Percentiles rank a stretch among this genome's conserved stretches.
Conservation (phyloP, 768 basidiomycete genomes). For the Serendipita sp. region DNA sequence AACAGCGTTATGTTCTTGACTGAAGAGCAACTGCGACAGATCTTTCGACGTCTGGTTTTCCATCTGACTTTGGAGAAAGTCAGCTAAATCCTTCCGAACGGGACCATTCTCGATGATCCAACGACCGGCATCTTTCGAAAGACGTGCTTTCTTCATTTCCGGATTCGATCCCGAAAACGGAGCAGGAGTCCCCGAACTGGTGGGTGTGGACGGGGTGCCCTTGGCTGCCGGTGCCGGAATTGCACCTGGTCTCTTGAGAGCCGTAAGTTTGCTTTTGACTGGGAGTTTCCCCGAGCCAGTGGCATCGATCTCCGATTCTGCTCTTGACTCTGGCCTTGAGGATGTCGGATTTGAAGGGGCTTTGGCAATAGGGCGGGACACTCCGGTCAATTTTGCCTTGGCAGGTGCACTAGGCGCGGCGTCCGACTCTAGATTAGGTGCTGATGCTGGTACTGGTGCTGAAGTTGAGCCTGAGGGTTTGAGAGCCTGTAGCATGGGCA, state of each 20-base stretch:
- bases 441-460: slow-evolving; percentile 8
- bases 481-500: slow-evolving; percentile 81
- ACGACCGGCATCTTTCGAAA: slow-evolving; percentile 57
- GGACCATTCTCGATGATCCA: slow-evolving; percentile 82
- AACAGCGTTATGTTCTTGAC: slow-evolving; percentile 88
- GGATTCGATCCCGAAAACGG: slow-evolving; percentile 37
- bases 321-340: slow-evolving; percentile 9
- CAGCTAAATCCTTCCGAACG: slow-evolving; percentile 73
- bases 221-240: slow-evolving; percentile 24
- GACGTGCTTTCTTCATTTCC: slow-evolving; percentile 48
- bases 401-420: slow-evolving; percentile 15
- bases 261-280: slow-evolving; percentile 3
- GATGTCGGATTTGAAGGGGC: slow-evolving; percentile 9
- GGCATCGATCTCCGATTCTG: not conserved
- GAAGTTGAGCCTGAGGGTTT: slow-evolving; percentile 22
- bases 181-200: slow-evolving; percentile 21
- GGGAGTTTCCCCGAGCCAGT: not conserved
- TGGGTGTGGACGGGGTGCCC: slow-evolving; percentile 25
- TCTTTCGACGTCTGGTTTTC: slow-evolving; percentile 67
- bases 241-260: slow-evolving; percentile 20
- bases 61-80: slow-evolving; percentile 82
- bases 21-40: slow-evolving; percentile 65
- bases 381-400: slow-evolving; percentile 3
- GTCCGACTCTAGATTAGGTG: slow-evolving; percentile 18
- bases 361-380: slow-evolving; percentile 17